A percentile compares a stretch with the other conserved stretches of the same genome.
These are phyloP conservation scores for Zelopaecilomyces penicillatus DNA, from an alignment of 2,329 filamentous ascomycete genomes.

Conservation along the genomic window DNA sequence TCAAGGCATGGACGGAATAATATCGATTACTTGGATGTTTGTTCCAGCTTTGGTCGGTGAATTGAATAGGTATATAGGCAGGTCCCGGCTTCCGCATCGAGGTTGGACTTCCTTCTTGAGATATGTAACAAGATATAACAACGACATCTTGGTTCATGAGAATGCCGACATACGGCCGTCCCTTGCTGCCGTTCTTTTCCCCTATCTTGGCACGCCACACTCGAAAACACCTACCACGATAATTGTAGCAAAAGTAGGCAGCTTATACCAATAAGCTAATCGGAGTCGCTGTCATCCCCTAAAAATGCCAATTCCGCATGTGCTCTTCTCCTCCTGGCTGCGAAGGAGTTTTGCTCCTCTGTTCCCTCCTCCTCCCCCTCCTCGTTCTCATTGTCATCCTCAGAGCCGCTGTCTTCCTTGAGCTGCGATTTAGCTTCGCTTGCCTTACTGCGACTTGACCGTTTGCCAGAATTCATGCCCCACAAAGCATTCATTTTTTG, in stretches of 20 bases:
- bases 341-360: slow-evolving; percentile 25
- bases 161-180: too few relatives aligned
- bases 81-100: too few relatives aligned
- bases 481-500: slow-evolving; percentile 73
- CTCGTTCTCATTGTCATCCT: slow-evolving; percentile 16
- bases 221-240: not conserved
- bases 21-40: not conserved
- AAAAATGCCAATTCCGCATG: slow-evolving; percentile 56
- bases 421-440: slow-evolving; percentile 20
- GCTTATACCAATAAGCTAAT: slow-evolving; percentile 24
- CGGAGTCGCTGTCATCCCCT: slow-evolving; percentile 60
- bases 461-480: slow-evolving; percentile 46
- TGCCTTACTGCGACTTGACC: slow-evolving; percentile 31
- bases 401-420: slow-evolving; percentile 19
- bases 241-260: not conserved
- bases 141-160: too few relatives aligned
- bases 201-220: not conserved
- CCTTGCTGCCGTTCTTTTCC: too few relatives aligned
- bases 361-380: slow-evolving; percentile 22
- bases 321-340: slow-evolving; percentile 38
- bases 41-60: too few relatives aligned
- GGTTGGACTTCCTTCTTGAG: too few relatives aligned
- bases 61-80: too few relatives aligned
- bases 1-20: slow-evolving; percentile 72
- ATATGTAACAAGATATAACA: too few relatives aligned